Evolutionary conservation across 2,329 filamentous ascomycete species (phyloP).

Genomic region (Cladosporium sp.): DNA sequence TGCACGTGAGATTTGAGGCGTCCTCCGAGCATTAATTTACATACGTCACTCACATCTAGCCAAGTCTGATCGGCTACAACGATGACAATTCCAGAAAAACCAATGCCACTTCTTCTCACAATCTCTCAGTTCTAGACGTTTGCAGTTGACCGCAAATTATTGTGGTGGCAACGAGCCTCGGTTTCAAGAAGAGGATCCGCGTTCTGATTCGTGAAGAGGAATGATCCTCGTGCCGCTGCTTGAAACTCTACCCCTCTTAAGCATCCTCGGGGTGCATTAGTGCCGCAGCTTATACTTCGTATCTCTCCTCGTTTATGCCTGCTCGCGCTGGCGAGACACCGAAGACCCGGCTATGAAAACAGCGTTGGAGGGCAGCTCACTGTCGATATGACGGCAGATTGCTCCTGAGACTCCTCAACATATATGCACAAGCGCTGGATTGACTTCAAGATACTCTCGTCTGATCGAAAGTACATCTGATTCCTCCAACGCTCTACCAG

Average conservation of each 20-base stretch:
- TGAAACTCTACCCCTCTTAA: not conserved
- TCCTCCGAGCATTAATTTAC: not conserved
- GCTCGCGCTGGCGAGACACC: not conserved
- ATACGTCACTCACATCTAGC: not conserved
- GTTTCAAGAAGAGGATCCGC: not conserved
- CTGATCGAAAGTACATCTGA: not conserved
- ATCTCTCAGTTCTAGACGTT: not conserved
- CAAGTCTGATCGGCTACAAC: not conserved
- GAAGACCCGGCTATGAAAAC: not conserved
- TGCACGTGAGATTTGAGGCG: not conserved
- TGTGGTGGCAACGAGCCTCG: not conserved
- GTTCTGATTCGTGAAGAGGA: not conserved
- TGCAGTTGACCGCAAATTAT: not conserved
- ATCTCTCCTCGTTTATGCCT: not conserved
- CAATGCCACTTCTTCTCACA: not conserved
- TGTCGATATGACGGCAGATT: not conserved
- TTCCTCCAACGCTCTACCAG: not conserved
- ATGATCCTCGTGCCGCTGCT: not conserved
- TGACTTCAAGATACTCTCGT: not conserved
- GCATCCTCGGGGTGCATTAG: not conserved
- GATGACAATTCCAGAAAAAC: not conserved
- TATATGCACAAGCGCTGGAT: not conserved
- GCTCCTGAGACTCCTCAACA: not conserved
- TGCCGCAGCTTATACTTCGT: not conserved
- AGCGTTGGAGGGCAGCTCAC: not conserved